phyloP scores from a whole-genome alignment of 2,329 filamentous ascomycete genomes.

The Uncinocarpus reesii region DNA sequence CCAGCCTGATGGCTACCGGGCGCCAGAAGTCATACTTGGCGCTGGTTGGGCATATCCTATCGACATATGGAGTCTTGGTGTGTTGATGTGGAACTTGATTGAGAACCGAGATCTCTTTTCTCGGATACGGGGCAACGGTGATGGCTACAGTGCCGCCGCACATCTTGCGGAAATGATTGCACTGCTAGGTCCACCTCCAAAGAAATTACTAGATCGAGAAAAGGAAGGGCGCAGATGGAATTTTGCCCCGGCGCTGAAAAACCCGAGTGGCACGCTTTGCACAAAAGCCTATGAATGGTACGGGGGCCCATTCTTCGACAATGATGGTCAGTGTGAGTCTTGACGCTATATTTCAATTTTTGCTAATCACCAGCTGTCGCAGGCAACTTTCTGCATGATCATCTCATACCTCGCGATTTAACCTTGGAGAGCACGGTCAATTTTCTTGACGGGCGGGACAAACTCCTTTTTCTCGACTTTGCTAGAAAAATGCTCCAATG shows the following conservation, averaged over 20 bases:
- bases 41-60: slow-evolving; percentile 30
- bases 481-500: slow-evolving; percentile 28
- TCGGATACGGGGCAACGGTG: slow-evolving; percentile 27
- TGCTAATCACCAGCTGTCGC: too few relatives aligned
- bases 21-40: slow-evolving; percentile 34
- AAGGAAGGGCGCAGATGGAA: not conserved
- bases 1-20: slow-evolving; percentile 37
- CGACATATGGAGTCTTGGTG: slow-evolving; percentile 37
- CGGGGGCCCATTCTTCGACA: not conserved
- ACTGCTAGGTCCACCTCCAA: slow-evolving; percentile 31
- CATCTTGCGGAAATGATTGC: slow-evolving; percentile 38
- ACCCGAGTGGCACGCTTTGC: not conserved
- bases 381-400: too few relatives aligned
- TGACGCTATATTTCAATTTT: too few relatives aligned
- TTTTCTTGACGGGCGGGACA: slow-evolving; percentile 24
- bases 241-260: not conserved
- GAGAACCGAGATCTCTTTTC: slow-evolving; percentile 21
- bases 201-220: not conserved
- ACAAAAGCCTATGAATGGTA: not conserved
- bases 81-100: slow-evolving; percentile 27
- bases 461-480: slow-evolving; percentile 28
- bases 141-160: slow-evolving; percentile 29
- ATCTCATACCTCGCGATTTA: too few relatives aligned
- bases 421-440: too few relatives aligned
- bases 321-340: too few relatives aligned